These are phyloP conservation scores for Chaetomium fimeti DNA, from an alignment of 495 filamentous ascomycete genomes.

Conservation along the genomic window DNA sequence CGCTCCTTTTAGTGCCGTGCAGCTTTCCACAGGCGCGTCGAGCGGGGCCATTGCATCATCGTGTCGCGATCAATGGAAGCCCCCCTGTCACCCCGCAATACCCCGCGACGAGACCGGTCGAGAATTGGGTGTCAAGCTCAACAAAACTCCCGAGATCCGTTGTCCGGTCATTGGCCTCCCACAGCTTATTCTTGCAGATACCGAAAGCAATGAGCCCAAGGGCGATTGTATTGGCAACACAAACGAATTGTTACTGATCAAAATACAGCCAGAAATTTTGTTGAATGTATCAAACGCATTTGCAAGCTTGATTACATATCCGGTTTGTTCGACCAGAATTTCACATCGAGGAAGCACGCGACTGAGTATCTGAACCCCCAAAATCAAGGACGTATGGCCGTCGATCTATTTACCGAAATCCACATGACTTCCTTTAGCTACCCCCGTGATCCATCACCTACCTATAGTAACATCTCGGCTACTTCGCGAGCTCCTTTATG, in stretches of 20 bases:
- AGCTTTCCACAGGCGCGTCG: neutral
- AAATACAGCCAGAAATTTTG: too few relatives aligned
- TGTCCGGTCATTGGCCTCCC: neutral
- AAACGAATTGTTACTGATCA: too few relatives aligned
- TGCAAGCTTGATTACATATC: neutral
- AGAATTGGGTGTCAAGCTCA: neutral
- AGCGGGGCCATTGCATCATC: constrained; percentile 17
- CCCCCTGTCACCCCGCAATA: constrained; percentile 2
- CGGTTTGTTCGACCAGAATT: neutral
- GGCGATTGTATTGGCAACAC: neutral
- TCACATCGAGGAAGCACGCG: neutral
- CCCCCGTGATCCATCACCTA: neutral
- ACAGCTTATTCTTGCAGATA: neutral
- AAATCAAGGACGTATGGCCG: neutral
- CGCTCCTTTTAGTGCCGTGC: constrained; percentile 4
- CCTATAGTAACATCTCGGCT: neutral
- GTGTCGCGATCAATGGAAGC: too few relatives aligned
- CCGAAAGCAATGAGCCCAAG: neutral
- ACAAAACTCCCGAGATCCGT: neutral
- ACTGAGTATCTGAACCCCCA: neutral
- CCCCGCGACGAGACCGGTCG: constrained; percentile 3
- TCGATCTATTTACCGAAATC: neutral
- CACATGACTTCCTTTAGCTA: neutral
- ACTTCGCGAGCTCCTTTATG: neutral
- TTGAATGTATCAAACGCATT: neutral